Evolutionary conservation across 2,329 filamentous ascomycete species (phyloP).

Genomic region (Cryphonectria nitschkei): DNA sequence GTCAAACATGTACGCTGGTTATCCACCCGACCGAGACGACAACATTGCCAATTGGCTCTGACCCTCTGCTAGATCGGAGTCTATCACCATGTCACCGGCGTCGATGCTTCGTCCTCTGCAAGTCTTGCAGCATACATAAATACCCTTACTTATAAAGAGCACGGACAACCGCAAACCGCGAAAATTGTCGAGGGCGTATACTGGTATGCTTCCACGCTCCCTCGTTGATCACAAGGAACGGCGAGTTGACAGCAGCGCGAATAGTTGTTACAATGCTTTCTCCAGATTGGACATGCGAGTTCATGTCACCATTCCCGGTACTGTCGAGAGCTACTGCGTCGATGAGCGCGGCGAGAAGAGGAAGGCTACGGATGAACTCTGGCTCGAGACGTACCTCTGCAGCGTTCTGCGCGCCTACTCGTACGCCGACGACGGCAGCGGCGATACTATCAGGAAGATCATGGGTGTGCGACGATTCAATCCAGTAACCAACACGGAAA

Average conservation of each 20-base stretch:
- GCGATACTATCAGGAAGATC: constrained; percentile 93
- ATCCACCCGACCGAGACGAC: neutral
- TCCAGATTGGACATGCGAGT: constrained; percentile 98
- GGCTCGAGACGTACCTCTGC: constrained; percentile 97
- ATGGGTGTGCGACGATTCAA: constrained; percentile 98
- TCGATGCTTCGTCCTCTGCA: constrained; percentile 96
- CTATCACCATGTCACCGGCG: constrained; percentile 96
- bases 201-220: constrained; percentile 63
- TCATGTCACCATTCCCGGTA: constrained; percentile 94
- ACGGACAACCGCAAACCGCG: constrained; percentile 72
- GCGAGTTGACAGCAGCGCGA: constrained; percentile 28
- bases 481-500: constrained; percentile 96
- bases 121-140: constrained; percentile 98
- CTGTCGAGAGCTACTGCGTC: constrained; percentile 95
- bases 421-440: constrained; percentile 93
- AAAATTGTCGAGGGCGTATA: constrained; percentile 95
- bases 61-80: constrained; percentile 70
- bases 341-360: constrained; percentile 96
- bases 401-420: constrained; percentile 92
- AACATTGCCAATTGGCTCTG: constrained; percentile 24
- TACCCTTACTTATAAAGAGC: constrained; percentile 88
- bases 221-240: constrained; percentile 3
- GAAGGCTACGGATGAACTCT: constrained; percentile 89
- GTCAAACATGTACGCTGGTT: constrained; percentile 54
- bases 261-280: constrained; percentile 95